Conservation (phyloP, 2,329 filamentous ascomycete genomes). For the Talaromyces sp. region DNA sequence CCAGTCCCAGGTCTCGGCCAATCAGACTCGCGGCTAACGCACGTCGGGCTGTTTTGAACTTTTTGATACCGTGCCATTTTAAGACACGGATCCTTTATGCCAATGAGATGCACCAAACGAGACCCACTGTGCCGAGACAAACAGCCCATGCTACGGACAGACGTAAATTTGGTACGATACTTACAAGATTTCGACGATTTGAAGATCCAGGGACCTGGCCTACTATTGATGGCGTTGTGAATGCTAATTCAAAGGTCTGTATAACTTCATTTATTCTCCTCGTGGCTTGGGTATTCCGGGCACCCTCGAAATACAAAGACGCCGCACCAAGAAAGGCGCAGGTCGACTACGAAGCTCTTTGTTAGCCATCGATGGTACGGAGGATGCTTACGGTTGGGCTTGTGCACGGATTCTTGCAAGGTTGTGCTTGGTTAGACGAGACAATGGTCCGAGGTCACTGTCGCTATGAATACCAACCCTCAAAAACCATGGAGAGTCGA, state of each 20-base stretch:
- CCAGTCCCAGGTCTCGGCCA: background rate
- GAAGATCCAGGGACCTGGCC: background rate
- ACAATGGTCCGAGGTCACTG: background rate
- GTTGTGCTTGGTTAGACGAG: background rate
- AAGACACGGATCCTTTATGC: background rate
- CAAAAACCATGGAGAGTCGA: background rate
- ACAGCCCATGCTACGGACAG: background rate
- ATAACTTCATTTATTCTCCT: background rate
- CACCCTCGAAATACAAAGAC: background rate
- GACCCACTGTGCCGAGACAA: background rate
- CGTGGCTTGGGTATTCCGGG: background rate
- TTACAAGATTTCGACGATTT: background rate
- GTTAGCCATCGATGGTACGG: background rate
- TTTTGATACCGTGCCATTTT: slow-evolving; percentile 1
- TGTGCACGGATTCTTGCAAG: background rate
- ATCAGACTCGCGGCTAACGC: background rate
- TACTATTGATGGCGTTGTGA: background rate
- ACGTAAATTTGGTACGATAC: slow-evolving; percentile 1
- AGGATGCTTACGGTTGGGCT: background rate
- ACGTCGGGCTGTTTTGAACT: background rate
- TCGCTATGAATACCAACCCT: background rate
- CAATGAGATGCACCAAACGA: background rate
- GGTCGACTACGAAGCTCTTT: background rate
- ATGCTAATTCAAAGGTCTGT: background rate
- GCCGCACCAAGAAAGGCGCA: background rate